Evolutionary conservation across 768 basidiomycete genomes (phyloP), one percentile per base, ranked within the genome.

Genomic region (Boletus fagicola): DNA sequence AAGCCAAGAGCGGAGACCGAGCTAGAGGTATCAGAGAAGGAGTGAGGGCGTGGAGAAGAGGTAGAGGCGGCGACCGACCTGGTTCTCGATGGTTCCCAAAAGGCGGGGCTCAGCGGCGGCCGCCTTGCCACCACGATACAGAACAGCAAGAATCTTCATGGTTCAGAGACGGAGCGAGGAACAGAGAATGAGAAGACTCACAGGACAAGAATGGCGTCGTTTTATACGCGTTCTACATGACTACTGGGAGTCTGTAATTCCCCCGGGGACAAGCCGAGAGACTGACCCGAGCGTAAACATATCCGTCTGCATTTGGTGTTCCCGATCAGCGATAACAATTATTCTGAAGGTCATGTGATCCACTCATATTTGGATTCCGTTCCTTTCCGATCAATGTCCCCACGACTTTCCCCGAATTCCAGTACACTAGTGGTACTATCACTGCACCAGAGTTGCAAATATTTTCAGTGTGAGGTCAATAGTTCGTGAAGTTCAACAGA

Each of bases 71-170:
- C 47, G 33, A 54, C 69, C 20, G 61, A 84, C 87, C 81, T 84
- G 77, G 73, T 92, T 94, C 74, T 93, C 87, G 53, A 83, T 78
- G n/a, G 89, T 89, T 52, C 90, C 90, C 26, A 92, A 76, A 24
- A 91, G 83, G 67, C 87, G 84, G 42, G 85, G 80, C 72, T 91
- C 87, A 65, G 87, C 76, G 58, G 75, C 56, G 53, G 88, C 87
- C 57, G 87, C 84, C 60, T 82, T 67, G 63, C 78, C 79, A 65
- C 88, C 88, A 59, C 82, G 77, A 74, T 88, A 90, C 51, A 89
- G 79, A 69, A 89, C 83, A 65, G 86, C 84, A 45, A 90, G 80
- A 64, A 91, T 72, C 43, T 50, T 62, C 54, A 62, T 62, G n/a
- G 31, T 28, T 47, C 12, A 33, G 31, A 5, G 33, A 35, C 33